Base-by-base conservation (phyloP, 2,329 filamentous ascomycete genomes). In the Dryadomyces quercus-mongolicae region DNA sequence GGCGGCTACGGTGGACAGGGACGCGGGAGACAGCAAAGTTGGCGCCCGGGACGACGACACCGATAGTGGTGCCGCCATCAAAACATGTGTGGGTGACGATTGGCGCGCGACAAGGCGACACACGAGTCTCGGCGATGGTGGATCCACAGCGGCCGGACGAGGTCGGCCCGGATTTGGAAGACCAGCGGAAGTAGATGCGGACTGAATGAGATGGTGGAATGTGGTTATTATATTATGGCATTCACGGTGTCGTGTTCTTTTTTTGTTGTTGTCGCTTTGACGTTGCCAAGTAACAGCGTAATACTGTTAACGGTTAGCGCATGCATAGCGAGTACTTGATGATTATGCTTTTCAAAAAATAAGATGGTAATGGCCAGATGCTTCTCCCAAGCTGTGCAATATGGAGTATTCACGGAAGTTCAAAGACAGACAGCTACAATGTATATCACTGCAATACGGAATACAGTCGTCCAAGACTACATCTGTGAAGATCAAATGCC, bases 11-110 rank as follows among this genome's bases (percentile, higher is more conserved):
- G 60, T 85, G 81, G 81, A 71, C 67, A 9, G 81, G 82, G 22
- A 67, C 71, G 57, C 73, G 82, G 44, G 80, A 84, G 68, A 74
- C 73, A 0, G 34, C 46, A 42, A 71, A 75, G 54, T 70, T 73
- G 58, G 42, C 53, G 3, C 42, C 53, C 16, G 49, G 42, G 25
- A 52, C 34, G 15, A 74, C 77, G 5, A 12, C 49, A 15, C 45
- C 56, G 2, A 45, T 44, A 2, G n/a, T 47, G 0, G 48, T 60
- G 15, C 58, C 58, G 5, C 43, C 59, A 2, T 73, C 76, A 60
- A 85, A 85, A 69, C 80, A 84, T 59, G 80, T 85, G 47, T 85
- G 82, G 82, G 80, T 83, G 15, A 84, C 80, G 3, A 80, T 85
- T 51, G 82, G 82, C n/a, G 79, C 80, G 2, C 71, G 80, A 54